Evolutionary conservation across 164 flowering plant genomes (phyloP).

Genomic region (Litsea cubeba): DNA sequence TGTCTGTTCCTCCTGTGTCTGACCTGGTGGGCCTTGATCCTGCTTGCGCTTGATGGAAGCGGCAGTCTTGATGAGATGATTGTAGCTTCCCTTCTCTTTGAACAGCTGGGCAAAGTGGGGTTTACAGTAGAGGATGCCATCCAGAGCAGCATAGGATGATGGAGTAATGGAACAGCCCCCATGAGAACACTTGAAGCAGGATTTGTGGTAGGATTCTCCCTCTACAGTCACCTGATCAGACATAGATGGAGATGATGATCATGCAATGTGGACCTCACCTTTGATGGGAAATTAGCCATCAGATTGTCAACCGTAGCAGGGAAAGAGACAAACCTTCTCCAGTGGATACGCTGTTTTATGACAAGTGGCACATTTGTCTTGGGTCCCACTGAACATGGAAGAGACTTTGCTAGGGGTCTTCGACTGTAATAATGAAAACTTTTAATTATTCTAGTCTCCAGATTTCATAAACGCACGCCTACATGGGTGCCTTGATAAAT

Average conservation of each 20-base stretch:
- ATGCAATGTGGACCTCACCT: no score
- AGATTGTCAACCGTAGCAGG: no score
- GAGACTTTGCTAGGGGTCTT: slow-evolving; percentile 48
- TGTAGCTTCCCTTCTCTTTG: slow-evolving; percentile 45
- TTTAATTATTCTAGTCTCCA: no score
- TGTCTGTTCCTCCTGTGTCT: background rate
- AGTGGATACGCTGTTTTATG: slow-evolving; percentile 60
- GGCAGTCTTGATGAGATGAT: slow-evolving; percentile 23
- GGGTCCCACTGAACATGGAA: slow-evolving; percentile 54
- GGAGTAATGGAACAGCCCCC: slow-evolving; percentile 29
- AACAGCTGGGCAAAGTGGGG: slow-evolving; percentile 43
- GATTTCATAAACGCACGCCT: no score
- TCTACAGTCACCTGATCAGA: slow-evolving; percentile 27
- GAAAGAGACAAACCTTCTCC: slow-evolving; percentile 37
- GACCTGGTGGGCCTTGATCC: background rate
- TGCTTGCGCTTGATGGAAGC: slow-evolving; percentile 22
- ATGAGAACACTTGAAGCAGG: slow-evolving; percentile 30
- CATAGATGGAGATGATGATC: no score
- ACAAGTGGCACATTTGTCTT: slow-evolving; percentile 57
- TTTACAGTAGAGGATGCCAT: slow-evolving; percentile 40
- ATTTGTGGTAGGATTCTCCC: slow-evolving; percentile 30
- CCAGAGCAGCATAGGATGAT: slow-evolving; percentile 29
- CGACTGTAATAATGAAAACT: slow-evolving; percentile 19
- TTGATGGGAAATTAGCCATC: no score
- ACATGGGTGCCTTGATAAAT: no score